These are phyloP conservation scores for Ajuga reptans DNA, from an alignment of 305 asterid genomes.

Conservation along the genomic window DNA sequence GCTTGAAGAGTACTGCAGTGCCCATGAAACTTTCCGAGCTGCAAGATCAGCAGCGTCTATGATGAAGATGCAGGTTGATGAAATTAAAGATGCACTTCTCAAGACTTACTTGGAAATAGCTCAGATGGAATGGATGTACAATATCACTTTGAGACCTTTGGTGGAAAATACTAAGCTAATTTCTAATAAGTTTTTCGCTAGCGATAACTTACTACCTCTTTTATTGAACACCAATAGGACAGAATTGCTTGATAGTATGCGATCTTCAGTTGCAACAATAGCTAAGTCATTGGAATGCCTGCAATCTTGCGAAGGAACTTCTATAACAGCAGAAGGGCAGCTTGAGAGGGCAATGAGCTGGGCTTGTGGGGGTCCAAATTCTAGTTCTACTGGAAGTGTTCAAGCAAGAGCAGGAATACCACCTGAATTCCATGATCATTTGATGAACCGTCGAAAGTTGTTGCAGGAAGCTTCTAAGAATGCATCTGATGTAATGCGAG, in stretches of 20 bases:
- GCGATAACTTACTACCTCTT: slow-evolving; percentile 55
- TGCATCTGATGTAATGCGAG: slow-evolving; percentile 74
- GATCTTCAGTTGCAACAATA: slow-evolving; percentile 62
- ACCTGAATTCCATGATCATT: slow-evolving; percentile 78
- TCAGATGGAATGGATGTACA: slow-evolving; percentile 93
- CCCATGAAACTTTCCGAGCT: slow-evolving; percentile 85
- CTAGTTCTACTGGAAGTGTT: slow-evolving; percentile 48
- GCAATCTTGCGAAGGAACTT: slow-evolving; percentile 76
- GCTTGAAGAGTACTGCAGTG: slow-evolving; percentile 89
- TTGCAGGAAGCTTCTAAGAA: slow-evolving; percentile 74
- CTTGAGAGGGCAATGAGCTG: slow-evolving; percentile 99
- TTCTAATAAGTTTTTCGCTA: slow-evolving; percentile 49
- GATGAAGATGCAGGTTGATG: slow-evolving; percentile 76
- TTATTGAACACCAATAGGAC: slow-evolving; percentile 66
- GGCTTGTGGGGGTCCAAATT: slow-evolving; percentile 96
- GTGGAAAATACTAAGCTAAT: slow-evolving; percentile 59
- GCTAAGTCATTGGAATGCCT: slow-evolving; percentile 74
- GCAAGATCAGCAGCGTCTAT: slow-evolving; percentile 74
- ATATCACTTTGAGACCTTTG: slow-evolving; percentile 50
- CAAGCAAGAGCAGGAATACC: slow-evolving; percentile 77
- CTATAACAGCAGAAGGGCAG: slow-evolving; percentile 85
- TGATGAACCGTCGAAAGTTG: slow-evolving; percentile 54
- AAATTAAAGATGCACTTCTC: slow-evolving; percentile 68
- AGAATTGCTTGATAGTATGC: slow-evolving; percentile 63
- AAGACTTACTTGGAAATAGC: slow-evolving; percentile 74